Evolutionary conservation across 805 yeast genomes (phyloP).

Genomic region (Lachancea nothofagi): DNA sequence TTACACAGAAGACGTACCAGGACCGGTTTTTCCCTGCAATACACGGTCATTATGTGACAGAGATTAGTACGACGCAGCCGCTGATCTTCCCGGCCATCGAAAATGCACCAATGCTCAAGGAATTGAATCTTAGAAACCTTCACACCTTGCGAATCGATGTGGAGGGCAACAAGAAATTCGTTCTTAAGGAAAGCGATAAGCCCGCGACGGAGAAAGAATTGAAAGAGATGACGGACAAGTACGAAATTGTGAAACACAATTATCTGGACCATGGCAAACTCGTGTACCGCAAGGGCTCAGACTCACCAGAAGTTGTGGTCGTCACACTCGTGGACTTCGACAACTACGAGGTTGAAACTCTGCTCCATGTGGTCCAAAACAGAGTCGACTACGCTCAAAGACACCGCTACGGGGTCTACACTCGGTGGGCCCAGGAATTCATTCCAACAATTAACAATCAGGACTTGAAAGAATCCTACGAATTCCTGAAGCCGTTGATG

Average conservation of each 20-base stretch:
- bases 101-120: constrained; percentile 56
- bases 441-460: constrained; percentile 50
- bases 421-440: constrained; percentile 83
- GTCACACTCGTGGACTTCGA: constrained; percentile 79
- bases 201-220: constrained; percentile 37
- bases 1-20: constrained; percentile 9
- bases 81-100: constrained; percentile 73
- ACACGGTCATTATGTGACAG: constrained; percentile 43
- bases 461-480: constrained; percentile 29
- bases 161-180: constrained; percentile 37
- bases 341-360: constrained; percentile 50
- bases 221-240: constrained; percentile 32
- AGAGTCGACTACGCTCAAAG: constrained; percentile 82
- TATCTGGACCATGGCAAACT: constrained; percentile 64
- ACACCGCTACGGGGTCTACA: constrained; percentile 76
- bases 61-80: constrained; percentile 44
- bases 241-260: constrained; percentile 43
- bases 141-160: constrained; percentile 45
- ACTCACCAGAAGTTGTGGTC: constrained; percentile 58
- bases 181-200: constrained; percentile 37
- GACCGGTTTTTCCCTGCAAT: constrained; percentile 21
- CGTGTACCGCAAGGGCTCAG: constrained; percentile 33
- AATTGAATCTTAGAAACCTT: constrained; percentile 47
- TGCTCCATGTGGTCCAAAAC: constrained; percentile 72
- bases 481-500: constrained; percentile 25